Evolutionary conservation across 164 flowering plant genomes (phyloP), one percentile per base, ranked within the genome.

Genomic region (Tetrastigma voinierianum): DNA sequence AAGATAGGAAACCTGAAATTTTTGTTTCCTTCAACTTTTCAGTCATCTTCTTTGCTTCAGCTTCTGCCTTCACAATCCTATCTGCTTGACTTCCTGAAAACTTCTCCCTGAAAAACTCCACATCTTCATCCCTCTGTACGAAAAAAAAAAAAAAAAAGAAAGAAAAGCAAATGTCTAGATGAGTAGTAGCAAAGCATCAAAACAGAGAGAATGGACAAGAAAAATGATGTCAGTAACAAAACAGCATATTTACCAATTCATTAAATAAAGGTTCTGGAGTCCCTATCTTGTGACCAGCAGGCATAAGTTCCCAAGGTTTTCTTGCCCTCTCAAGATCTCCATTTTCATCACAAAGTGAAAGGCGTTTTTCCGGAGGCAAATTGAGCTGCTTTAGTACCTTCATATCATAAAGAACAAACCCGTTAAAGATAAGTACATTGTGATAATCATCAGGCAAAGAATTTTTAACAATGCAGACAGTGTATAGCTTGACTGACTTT

Each of bases 301-400:
- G 96, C 46, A 95, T 1, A 46, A 95, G 67, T 23, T 86, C n/a
- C n/a, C 99, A 95, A 51, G 90, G 97, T 71, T 76, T 84, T 66
- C 67, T 84, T 53, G 83, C 83, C 77, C 66, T 83, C 21, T 77
- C 87, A 62, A 83, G 52, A 58, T 85, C 91, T 65, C 87, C 90
- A 44, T 85, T 79, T 56, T 85, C 93, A 60, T 85, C 89, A 56
- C 77, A 77, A 62, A 91, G 82, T 32, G 94, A 86, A 53, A 88
- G 51, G 57, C 76, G 73, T 23, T 59, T 18, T 69, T 74, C 88
- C 48, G 62, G 79, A 62, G 87, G 82, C 68, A 92, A 48, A 81
- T 90, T 82, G 14, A 95, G 94, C 81, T 95, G 99, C 86, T 86
- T 86, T 40, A 88, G 80, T 61, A 92, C 97, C 97, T 95, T 57